Base-by-base conservation (phyloP, 1,284 basidiomycete species). In the Melampsora americana region DNA sequence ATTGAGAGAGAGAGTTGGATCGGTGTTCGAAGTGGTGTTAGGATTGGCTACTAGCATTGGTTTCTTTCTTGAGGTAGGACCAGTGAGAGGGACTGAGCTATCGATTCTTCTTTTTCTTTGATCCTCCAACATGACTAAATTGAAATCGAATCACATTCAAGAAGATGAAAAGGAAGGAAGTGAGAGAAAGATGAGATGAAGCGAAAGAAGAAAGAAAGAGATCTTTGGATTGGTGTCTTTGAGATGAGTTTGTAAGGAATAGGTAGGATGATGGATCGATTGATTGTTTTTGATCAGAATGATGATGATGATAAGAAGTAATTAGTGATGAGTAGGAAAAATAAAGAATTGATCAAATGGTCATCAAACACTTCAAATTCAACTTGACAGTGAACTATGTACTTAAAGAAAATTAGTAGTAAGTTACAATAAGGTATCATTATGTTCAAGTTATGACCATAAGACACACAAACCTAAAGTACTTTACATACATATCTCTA, bases 41-140 rank as follows among this genome's bases (percentile, higher is more conserved):
- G 53, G 53, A 56, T 56, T 56, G 20, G 53, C 53, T 1, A 56
- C 53, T n/a, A 56, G 20, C 72, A 74, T 74, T n/a, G 72, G 72
- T 74, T 74, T 74, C 72, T 74, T 74, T 53, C 72, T 48, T 30
- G 61, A 62, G 42, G 72, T 67, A 32, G 72, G 72, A 48, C 66
- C 66, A 28, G 35, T 28, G 9, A 28, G 20, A 35, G 48, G 5
- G 42, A 39, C 72, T 42, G 65, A 66, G 65, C 50, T 50, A 48
- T 74, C 72, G 32, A 74, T 66, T 44, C 72, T 74, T 74, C 72
- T 56, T 56, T 74, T 74, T 74, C 72, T 62, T 67, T 74, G 72
- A 61, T 74, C 72, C 32, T 74, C 72, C 60, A 74, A 66, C 72
- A 74, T 74, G 11, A n/a, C 5, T 56, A 23, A 56, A 6, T 42